Evolutionary conservation across 2,329 filamentous ascomycete genomes (phyloP), one percentile per base, ranked within the genome.

Genomic region (Xylaria digitata): DNA sequence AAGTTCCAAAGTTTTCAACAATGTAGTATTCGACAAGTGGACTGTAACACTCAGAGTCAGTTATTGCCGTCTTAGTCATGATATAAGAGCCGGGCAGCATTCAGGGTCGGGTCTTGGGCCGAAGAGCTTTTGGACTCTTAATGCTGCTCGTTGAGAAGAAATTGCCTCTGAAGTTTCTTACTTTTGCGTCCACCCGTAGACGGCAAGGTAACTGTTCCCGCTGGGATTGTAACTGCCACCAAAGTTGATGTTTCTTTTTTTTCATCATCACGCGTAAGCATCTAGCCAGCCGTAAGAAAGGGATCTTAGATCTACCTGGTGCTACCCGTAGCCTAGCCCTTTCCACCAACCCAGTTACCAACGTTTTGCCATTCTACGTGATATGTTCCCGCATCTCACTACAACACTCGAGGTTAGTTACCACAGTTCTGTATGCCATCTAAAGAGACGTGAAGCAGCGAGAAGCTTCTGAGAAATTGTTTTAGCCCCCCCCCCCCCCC

Each of bases 331-430:
- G 78, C 81, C 83, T 82, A 85, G 40, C 84, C 83, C 76, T 84
- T 85, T 49, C 83, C 83, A 45, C 78, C 82, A 30, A 84, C 81
- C 69, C 82, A 82, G 76, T 84, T 81, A 63, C 80, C 82, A 13
- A 75, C 75, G 70, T 66, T 32, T 32, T 80, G 78, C 52, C 77
- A 76, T 5, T 54, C 78, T 11, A 84, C 78, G 65, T 77, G 81
- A 78, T 86, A 87, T 68, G 75, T 74, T 32, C 86, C 86, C 23
- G 76, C 82, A 6, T 77, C 75, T 21, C 81, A 82, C 37, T 40
- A 40, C 4, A 40, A 40, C 37, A 34, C 37, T 15, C 13, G 37
- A 13, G 37, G 37, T 40, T 13, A 40, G 37, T 40, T 15, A 40
- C 13, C 11, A 2, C 13, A 11, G 5, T 40, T 40, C 15, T 9